Conservation (phyloP, 2,329 filamentous ascomycete genomes). For the Stagonosporopsis chrysanthemi region DNA sequence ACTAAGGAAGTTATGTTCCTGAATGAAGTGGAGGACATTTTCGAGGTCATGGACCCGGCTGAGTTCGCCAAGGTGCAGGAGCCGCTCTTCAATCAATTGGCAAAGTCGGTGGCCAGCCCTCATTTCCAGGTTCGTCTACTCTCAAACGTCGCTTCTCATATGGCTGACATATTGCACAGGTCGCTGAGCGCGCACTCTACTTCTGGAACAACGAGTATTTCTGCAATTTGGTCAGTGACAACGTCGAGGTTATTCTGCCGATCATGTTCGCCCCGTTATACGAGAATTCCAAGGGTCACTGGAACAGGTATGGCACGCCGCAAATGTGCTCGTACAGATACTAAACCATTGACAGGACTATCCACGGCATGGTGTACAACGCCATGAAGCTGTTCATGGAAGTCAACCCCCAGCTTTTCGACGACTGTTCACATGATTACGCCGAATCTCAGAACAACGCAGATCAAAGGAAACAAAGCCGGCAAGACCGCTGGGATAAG, state of each 20-base stretch:
- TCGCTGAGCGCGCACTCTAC: slow-evolving; percentile 94
- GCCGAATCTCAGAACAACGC: slow-evolving; percentile 95
- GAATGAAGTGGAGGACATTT: slow-evolving; percentile 99
- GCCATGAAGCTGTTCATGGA: slow-evolving; percentile 99
- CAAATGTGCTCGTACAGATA: slow-evolving; percentile 1
- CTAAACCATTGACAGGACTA: slow-evolving; percentile 70
- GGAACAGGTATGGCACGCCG: slow-evolving; percentile 79
- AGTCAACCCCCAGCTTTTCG: slow-evolving; percentile 97
- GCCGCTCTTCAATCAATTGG: slow-evolving; percentile 93
- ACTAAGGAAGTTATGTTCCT: slow-evolving; percentile 99
- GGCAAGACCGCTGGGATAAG: slow-evolving; percentile 88
- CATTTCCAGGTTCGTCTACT: slow-evolving; percentile 78
- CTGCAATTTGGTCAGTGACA: slow-evolving; percentile 98
- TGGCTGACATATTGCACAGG: slow-evolving; percentile 54
- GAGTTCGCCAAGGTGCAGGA: slow-evolving; percentile 99
- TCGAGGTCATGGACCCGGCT: slow-evolving; percentile 98
- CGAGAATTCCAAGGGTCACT: slow-evolving; percentile 98
- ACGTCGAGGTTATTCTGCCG: slow-evolving; percentile 95
- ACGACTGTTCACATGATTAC: slow-evolving; percentile 98
- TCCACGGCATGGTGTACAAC: slow-evolving; percentile 99
- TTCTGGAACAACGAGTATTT: slow-evolving; percentile 99
- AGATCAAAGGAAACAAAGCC: slow-evolving; percentile 79
- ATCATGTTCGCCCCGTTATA: slow-evolving; percentile 99
- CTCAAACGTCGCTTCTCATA: no score
- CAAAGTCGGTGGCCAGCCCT: slow-evolving; percentile 96